A percentile compares a stretch with the other conserved stretches of the same genome.
These are phyloP conservation scores for Vitis labrusca DNA, from an alignment of 164 flowering plant genomes.

Conservation along the genomic window DNA sequence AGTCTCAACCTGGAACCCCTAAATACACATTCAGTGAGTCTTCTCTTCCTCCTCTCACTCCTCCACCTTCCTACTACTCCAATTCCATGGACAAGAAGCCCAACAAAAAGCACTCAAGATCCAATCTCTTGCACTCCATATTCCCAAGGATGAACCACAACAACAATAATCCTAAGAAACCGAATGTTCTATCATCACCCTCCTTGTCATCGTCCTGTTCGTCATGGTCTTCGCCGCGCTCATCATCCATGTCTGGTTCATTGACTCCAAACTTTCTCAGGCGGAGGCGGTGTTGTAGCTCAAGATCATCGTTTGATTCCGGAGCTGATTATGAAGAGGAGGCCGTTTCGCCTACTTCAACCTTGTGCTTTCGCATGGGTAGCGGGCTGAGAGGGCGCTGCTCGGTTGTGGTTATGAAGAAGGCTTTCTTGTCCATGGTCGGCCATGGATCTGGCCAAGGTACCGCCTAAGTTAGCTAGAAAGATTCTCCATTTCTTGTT, in stretches of 20 bases:
- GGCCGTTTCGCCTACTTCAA: slow-evolving; percentile 4
- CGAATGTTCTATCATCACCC: background rate
- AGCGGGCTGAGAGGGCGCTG: slow-evolving; percentile 6
- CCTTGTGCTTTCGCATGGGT: slow-evolving; percentile 17
- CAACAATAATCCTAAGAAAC: background rate
- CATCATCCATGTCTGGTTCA: background rate
- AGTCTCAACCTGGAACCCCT: slow-evolving; percentile 74
- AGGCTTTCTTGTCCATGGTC: slow-evolving; percentile 21
- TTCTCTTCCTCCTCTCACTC: slow-evolving; percentile 61
- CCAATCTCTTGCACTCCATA: slow-evolving; percentile 13
- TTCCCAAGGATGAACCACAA: slow-evolving; percentile 1
- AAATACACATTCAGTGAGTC: slow-evolving; percentile 26
- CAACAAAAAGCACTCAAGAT: slow-evolving; percentile 19
- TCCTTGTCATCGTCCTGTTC: slow-evolving; percentile 10
- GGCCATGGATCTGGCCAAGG: slow-evolving; percentile 32
- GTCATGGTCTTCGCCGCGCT: slow-evolving; percentile 14
- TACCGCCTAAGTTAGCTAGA: slow-evolving; percentile 4
- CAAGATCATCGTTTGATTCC: slow-evolving; percentile 35
- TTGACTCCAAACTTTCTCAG: slow-evolving; percentile 2
- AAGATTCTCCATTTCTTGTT: too few relatives aligned
- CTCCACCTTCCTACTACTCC: slow-evolving; percentile 60
- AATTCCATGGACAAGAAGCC: slow-evolving; percentile 16
- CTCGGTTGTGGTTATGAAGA: slow-evolving; percentile 21
- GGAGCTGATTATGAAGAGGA: slow-evolving; percentile 8
- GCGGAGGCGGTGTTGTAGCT: slow-evolving; percentile 22